Evolutionary conservation across 2,329 filamentous ascomycete genomes (phyloP), one percentile per base, ranked within the genome.

Genomic region (Paecilomyces sp.): DNA sequence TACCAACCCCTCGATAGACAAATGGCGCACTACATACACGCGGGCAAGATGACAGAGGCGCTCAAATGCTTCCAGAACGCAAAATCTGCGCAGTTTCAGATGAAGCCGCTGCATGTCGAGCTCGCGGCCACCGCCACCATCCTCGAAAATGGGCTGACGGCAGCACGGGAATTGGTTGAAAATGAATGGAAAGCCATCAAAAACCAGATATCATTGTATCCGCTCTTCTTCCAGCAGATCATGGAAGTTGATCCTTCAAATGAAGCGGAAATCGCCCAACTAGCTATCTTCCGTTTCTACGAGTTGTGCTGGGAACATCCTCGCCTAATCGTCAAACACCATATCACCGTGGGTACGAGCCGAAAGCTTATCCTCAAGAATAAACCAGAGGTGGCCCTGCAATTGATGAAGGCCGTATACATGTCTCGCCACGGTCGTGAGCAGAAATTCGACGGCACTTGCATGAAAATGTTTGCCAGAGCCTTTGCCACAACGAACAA

Each of bases 251-350:
- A 67, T 15, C 57, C 62, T 8, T 41, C 58, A 13, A 57, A 64
- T 1, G 68, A 70, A 41, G 63, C 61, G 1, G 68, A 72, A 30
- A 59, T 72, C 15, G 58, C 74, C 54, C 72, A 76, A 52, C 63
- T 73, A 62, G 74, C 72, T 1, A 61, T 77, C 11, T 69, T 77
- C 34, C 71, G 72, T 36, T 77, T 75, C 59, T 77, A 77, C 60
- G 63, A 67, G n/a, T 58, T 77, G 5, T 75, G 73, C 59, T 70
- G 67, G 63, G 67, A 68, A 13, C 66, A 66, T 11, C 69, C 71
- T 31, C 62, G 63, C 9, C 63, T 75, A 57, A 65, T 58, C 9
- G 67, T 76, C 58, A 77, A 76, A 58, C 73, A 77, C 54, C 69
- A 74, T 53, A 67, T 72, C n/a, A 67, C 70, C 8, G 63, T 66